phyloP scores from a whole-genome alignment of 495 filamentous ascomycete species.

The Physcia stellaris region DNA sequence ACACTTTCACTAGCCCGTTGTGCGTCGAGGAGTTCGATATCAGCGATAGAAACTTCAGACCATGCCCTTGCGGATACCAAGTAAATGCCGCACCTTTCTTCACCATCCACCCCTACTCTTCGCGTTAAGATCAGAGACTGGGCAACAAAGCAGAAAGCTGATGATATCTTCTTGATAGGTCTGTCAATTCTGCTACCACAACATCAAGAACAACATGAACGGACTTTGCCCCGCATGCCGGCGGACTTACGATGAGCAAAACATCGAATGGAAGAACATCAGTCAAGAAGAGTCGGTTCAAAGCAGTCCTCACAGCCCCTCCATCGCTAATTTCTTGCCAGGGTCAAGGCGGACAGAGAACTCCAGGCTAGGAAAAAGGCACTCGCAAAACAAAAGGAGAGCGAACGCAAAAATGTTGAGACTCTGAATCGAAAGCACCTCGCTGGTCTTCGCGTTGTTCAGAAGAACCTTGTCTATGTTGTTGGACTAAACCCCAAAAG shows the following conservation, averaged over 20 bases:
- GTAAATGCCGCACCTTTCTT: slow-evolving; percentile 34
- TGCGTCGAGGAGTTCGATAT: slow-evolving; percentile 99
- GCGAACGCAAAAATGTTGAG: slow-evolving; percentile 89
- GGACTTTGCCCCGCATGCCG: slow-evolving; percentile 93
- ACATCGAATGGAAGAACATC: slow-evolving; percentile 88
- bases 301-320: too few species aligned
- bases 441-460: slow-evolving; percentile 84
- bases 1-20: slow-evolving; percentile 53
- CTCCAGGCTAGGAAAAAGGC: slow-evolving; percentile 86
- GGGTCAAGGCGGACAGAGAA: slow-evolving; percentile 73
- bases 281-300: slow-evolving; percentile 75
- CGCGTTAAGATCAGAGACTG: slow-evolving; percentile 1
- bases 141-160: not conserved
- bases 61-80: slow-evolving; percentile 97
- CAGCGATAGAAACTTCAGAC: slow-evolving; percentile 90
- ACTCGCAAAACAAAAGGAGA: slow-evolving; percentile 85
- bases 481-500: slow-evolving; percentile 84
- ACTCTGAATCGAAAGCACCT: slow-evolving; percentile 88
- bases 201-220: slow-evolving; percentile 92
- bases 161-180: slow-evolving; percentile 43
- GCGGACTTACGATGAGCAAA: slow-evolving; percentile 87
- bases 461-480: slow-evolving; percentile 98
- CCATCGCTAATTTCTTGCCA: too few species aligned
- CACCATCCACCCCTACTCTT: not conserved
- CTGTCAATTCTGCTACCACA: slow-evolving; percentile 99